These are phyloP conservation scores for Aspergillus mulundensis DNA, from an alignment of 495 filamentous ascomycete genomes.

Conservation along the genomic window DNA sequence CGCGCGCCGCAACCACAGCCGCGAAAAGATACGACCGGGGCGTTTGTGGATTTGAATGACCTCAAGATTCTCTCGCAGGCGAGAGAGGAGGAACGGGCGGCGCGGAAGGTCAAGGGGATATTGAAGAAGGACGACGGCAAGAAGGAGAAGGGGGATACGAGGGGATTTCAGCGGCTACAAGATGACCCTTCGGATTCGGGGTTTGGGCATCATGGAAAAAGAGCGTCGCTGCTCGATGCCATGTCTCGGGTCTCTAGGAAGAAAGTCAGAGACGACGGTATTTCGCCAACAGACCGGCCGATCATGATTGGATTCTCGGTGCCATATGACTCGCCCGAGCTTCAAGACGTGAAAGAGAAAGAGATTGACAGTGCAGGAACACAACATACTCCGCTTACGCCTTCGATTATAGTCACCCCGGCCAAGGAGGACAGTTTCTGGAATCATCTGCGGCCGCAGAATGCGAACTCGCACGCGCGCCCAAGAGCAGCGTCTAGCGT, in stretches of 20 bases:
- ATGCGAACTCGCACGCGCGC: conserved; percentile 18
- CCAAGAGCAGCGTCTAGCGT: conserved; percentile 57
- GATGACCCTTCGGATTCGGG: conserved; percentile 11
- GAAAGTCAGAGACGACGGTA: conserved; percentile 39
- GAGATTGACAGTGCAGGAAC: conserved; percentile 29
- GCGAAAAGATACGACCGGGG: conserved; percentile 12
- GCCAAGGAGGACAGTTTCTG: conserved; percentile 60
- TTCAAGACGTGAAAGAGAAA: conserved; percentile 24
- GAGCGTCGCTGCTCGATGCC: conserved; percentile 18
- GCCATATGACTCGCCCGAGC: conserved; percentile 51
- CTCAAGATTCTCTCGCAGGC: conserved; percentile 35
- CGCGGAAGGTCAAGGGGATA: conserved; percentile 24
- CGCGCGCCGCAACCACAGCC: neutral
- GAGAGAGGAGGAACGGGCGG: conserved; percentile 33
- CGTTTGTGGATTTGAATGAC: conserved; percentile 39
- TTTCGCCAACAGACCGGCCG: conserved; percentile 71
- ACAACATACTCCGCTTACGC: conserved; percentile 42
- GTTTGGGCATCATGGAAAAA: neutral
- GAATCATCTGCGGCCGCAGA: conserved; percentile 31
- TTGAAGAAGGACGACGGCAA: conserved; percentile 21
- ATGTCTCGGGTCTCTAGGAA: conserved; percentile 18
- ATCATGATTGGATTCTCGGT: conserved; percentile 79
- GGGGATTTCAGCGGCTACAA: conserved; percentile 20
- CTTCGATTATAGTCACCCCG: conserved; percentile 64
- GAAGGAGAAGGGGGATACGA: conserved; percentile 8